These are phyloP conservation scores for Salix udensis DNA, from an alignment of 345 rosid genomes.

Conservation along the genomic window DNA sequence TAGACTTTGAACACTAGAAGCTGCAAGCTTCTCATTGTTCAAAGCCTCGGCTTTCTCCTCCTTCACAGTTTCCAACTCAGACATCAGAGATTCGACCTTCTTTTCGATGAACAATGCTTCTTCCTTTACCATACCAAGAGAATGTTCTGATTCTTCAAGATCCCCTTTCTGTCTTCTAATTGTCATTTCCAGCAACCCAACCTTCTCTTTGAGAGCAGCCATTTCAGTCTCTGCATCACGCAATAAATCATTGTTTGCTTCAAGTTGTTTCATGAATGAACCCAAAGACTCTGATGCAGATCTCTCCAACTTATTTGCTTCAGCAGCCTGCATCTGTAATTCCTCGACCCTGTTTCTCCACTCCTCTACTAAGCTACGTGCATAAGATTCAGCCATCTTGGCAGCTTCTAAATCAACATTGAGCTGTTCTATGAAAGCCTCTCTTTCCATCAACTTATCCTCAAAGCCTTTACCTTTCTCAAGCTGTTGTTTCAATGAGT, in stretches of 20 bases:
- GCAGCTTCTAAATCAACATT: conserved; percentile 78
- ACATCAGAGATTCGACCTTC: conserved; percentile 48
- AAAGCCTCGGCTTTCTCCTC: conserved; percentile 75
- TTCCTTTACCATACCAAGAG: conserved; percentile 38
- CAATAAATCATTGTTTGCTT: conserved; percentile 62
- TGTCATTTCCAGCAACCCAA: conserved; percentile 68
- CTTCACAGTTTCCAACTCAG: conserved; percentile 49
- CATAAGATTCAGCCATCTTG: conserved; percentile 80
- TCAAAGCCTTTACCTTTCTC: conserved; percentile 47
- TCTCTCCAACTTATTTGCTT: conserved; percentile 72
- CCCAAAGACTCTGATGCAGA: conserved; percentile 80
- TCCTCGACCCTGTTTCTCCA: conserved; percentile 63
- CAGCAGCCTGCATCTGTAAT: conserved; percentile 50
- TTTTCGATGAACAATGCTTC: conserved; percentile 45
- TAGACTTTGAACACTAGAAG: conserved; percentile 60
- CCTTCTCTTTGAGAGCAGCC: conserved; percentile 60
- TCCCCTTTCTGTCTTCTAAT: conserved; percentile 58
- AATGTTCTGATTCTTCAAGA: conserved; percentile 58
- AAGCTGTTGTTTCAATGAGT: conserved; percentile 56
- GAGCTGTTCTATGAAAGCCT: conserved; percentile 65
- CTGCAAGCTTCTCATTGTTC: conserved; percentile 71
- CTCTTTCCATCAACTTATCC: conserved; percentile 54
- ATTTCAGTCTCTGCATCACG: conserved; percentile 66
- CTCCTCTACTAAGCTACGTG: conserved; percentile 65
- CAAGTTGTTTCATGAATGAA: conserved; percentile 79